These are phyloP conservation scores for Diplosphaera chodatii DNA, from an alignment of 139 green algal genomes.

Conservation along the genomic window DNA sequence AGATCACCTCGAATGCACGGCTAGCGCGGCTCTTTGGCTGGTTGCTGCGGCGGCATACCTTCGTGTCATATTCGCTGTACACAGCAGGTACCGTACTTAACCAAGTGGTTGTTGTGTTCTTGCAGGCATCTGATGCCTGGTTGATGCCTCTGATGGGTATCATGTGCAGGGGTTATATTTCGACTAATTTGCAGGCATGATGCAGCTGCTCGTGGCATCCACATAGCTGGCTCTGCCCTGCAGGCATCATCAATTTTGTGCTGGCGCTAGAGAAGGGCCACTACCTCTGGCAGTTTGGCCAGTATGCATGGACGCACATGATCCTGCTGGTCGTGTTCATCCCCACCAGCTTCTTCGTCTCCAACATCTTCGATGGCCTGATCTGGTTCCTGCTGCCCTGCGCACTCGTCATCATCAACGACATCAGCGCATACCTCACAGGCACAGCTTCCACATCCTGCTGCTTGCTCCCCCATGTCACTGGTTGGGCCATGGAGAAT, in stretches of 20 bases:
- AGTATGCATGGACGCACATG: slow-evolving; percentile 99
- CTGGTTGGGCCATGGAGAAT: too few species aligned
- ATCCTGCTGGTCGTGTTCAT: slow-evolving; percentile 90
- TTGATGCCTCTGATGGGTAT: too few species aligned
- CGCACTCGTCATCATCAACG: slow-evolving; percentile 92
- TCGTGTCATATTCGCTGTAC: slow-evolving; percentile 78
- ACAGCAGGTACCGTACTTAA: slow-evolving; percentile 60
- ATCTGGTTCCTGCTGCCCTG: slow-evolving; percentile 96
- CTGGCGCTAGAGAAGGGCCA: slow-evolving; percentile 79
- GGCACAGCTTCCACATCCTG: slow-evolving; percentile 25
- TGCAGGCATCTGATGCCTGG: too few species aligned
- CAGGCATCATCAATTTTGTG: slow-evolving; percentile 89
- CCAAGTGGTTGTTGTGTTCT: too few species aligned
- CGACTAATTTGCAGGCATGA: too few species aligned
- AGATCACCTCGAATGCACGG: slow-evolving; percentile 50
- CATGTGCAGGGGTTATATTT: too few species aligned
- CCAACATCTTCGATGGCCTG: slow-evolving; percentile 87
- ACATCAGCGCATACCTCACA: slow-evolving; percentile 92
- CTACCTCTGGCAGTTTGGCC: slow-evolving; percentile 94
- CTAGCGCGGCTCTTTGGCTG: slow-evolving; percentile 52
- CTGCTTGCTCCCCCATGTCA: background rate
- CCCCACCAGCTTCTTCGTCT: slow-evolving; percentile 83
- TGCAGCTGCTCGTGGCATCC: too few species aligned
- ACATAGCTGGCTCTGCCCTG: slow-evolving; percentile 3
- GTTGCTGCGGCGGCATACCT: slow-evolving; percentile 64